A percentile compares a stretch with the other conserved stretches of the same genome.
phyloP scores from a whole-genome alignment of 2,329 filamentous ascomycete genomes.

The Tolypocladium capitatum region DNA sequence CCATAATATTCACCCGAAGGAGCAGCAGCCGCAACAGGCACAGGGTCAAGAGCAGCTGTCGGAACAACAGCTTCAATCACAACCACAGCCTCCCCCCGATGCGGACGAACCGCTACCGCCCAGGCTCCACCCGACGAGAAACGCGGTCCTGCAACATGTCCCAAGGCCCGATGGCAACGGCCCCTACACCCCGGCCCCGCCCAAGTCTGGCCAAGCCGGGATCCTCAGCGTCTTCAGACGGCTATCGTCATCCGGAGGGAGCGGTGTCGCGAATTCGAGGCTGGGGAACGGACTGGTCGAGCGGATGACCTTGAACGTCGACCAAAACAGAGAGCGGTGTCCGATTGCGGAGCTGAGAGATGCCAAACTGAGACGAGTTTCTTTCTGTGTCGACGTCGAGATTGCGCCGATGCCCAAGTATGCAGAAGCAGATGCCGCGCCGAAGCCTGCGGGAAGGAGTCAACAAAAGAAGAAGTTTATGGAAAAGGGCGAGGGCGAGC shows the following conservation, averaged over 20 bases:
- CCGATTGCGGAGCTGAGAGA: conserved; percentile 66
- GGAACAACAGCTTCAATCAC: conserved; percentile 1
- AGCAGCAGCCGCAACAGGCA: conserved; percentile 5
- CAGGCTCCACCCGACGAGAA: conserved; percentile 36
- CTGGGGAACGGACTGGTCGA: conserved; percentile 58
- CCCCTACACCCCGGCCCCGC: conserved; percentile 63
- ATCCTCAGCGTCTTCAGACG: conserved; percentile 75
- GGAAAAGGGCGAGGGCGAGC: conserved; percentile 62
- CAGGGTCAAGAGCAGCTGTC: conserved; percentile 2
- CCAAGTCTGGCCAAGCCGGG: conserved; percentile 52
- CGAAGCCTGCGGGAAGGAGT: conserved; percentile 29
- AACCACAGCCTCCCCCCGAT: conserved; percentile 10
- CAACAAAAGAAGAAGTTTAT: conserved; percentile 46
- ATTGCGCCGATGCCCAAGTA: conserved; percentile 82
- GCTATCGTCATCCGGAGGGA: conserved; percentile 54
- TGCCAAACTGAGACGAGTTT: conserved; percentile 71
- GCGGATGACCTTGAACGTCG: conserved; percentile 72
- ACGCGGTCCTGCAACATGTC: conserved; percentile 46
- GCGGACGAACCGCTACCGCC: conserved; percentile 31
- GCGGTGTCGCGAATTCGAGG: conserved; percentile 12
- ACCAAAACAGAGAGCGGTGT: conserved; percentile 66
- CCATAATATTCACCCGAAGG: conserved; percentile 5
- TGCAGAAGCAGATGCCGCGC: conserved; percentile 40
- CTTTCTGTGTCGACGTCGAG: conserved; percentile 95
- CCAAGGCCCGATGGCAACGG: conserved; percentile 43